Percentiles rank a stretch among this genome's conserved stretches.
phyloP scores from a whole-genome alignment of 768 basidiomycete species.

The Mycena amicta region DNA sequence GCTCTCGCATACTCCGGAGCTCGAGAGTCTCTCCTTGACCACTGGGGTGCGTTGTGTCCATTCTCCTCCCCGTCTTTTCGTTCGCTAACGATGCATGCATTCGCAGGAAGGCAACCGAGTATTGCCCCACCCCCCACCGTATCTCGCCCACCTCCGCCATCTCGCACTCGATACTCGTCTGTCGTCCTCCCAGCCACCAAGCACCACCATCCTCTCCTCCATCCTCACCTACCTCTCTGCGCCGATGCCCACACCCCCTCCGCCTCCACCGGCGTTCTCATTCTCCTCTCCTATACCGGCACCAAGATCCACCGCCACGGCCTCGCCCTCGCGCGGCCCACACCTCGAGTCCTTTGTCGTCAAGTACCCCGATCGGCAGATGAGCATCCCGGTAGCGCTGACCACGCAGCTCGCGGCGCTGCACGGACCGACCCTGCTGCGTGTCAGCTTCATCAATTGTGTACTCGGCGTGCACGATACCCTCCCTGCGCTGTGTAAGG shows the following conservation, averaged over 20 bases:
- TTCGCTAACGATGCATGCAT: constrained; percentile 7
- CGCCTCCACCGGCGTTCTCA: constrained; percentile 26
- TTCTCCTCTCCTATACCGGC: constrained; percentile 21
- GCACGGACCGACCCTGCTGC: constrained; percentile 45
- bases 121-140: constrained; percentile 30
- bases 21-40: constrained; percentile 65
- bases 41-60: constrained; percentile 48
- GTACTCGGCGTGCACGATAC: constrained; percentile 37
- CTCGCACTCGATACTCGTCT: constrained; percentile 56
- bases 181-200: constrained; percentile 20
- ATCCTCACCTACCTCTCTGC: constrained; percentile 33
- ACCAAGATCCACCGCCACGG: constrained; percentile 33
- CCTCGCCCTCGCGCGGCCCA: constrained; percentile 34
- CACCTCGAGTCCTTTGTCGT: constrained; percentile 43
- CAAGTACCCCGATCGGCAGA: constrained; percentile 46
- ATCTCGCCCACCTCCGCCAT: constrained; percentile 47
- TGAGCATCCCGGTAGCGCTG: constrained; percentile 39
- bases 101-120: constrained; percentile 40
- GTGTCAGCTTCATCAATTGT: constrained; percentile 52
- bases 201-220: constrained; percentile 25
- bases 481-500: constrained; percentile 42
- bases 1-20: constrained; percentile 49
- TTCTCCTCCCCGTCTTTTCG: background rate
- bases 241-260: constrained; percentile 27
- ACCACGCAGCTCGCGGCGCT: constrained; percentile 44